phyloP scores from a whole-genome alignment of 169 alveolate species.

The Plasmodium ovale region DNA sequence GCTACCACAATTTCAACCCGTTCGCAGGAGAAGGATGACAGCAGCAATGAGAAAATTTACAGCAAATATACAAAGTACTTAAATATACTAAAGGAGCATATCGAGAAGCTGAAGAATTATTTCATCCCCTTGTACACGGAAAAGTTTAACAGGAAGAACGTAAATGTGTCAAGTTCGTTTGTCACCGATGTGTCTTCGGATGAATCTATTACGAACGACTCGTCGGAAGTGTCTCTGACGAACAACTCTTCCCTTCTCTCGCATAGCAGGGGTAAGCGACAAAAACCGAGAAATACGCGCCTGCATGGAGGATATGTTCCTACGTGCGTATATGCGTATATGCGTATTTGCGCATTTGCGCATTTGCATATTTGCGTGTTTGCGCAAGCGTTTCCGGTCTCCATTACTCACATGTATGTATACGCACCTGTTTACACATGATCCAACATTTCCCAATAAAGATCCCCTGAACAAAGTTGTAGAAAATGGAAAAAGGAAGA shows the following conservation, averaged over 20 bases:
- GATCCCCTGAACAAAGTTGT: neutral
- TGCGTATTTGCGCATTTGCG: neutral
- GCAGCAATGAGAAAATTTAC: slow-evolving; percentile 32
- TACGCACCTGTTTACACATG: too few species aligned
- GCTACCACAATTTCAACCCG: too few species aligned
- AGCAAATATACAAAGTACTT: slow-evolving; percentile 42
- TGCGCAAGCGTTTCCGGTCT: too few species aligned
- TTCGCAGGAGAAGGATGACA: slow-evolving; percentile 46
- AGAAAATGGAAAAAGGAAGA: slow-evolving; percentile 14
- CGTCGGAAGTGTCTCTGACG: slow-evolving; percentile 45
- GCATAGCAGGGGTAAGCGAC: slow-evolving; percentile 20
- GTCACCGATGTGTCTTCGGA: slow-evolving; percentile 32
- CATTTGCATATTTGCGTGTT: neutral
- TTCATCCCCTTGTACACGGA: slow-evolving; percentile 60
- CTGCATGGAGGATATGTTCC: too few species aligned
- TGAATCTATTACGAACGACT: slow-evolving; percentile 45
- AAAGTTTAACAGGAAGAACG: slow-evolving; percentile 8
- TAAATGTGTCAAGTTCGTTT: slow-evolving; percentile 12
- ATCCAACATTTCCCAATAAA: too few species aligned
- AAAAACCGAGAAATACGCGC: too few species aligned
- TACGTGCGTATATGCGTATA: neutral
- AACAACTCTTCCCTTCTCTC: slow-evolving; percentile 48
- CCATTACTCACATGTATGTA: too few species aligned
- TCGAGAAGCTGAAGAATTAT: slow-evolving; percentile 51
- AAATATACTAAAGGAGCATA: slow-evolving; percentile 48